Conservation (phyloP, 176 grass and related monocot genomes). For the Oryza glaberrima region DNA sequence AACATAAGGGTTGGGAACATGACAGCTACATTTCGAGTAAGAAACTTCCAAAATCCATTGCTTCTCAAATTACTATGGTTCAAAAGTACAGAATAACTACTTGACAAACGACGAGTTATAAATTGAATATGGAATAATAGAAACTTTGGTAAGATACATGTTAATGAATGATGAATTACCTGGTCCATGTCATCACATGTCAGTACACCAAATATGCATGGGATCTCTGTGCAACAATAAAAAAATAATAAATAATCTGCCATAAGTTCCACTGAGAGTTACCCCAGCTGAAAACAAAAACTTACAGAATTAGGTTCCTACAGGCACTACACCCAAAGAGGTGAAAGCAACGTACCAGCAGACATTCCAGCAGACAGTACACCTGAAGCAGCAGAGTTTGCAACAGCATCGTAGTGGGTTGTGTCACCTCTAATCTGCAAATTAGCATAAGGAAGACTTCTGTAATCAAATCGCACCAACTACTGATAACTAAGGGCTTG, state of each 20-base stretch:
- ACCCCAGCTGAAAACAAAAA: not conserved
- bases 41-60: not conserved
- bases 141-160: constrained; percentile 14
- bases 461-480: not conserved
- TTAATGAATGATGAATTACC: constrained; percentile 48
- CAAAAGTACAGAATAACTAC: not conserved
- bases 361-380: constrained; percentile 85
- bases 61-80: not conserved
- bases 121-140: not conserved
- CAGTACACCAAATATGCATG: constrained; percentile 94
- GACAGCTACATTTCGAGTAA: not conserved
- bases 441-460: not conserved
- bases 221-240: constrained; percentile 58
- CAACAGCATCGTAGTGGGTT: constrained; percentile 95
- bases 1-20: not conserved
- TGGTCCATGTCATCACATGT: constrained; percentile 99
- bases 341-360: constrained; percentile 56
- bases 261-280: not conserved
- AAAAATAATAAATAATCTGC: constrained; percentile 13
- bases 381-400: constrained; percentile 92
- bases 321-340: constrained; percentile 15
- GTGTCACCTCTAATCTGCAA: constrained; percentile 97
- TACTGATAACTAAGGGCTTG: not conserved
- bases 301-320: constrained; percentile 8
- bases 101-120: not conserved